Evolutionary conservation across 352 stramenopile genomes (phyloP).

Genomic region (Globisporangium mamillatum): DNA sequence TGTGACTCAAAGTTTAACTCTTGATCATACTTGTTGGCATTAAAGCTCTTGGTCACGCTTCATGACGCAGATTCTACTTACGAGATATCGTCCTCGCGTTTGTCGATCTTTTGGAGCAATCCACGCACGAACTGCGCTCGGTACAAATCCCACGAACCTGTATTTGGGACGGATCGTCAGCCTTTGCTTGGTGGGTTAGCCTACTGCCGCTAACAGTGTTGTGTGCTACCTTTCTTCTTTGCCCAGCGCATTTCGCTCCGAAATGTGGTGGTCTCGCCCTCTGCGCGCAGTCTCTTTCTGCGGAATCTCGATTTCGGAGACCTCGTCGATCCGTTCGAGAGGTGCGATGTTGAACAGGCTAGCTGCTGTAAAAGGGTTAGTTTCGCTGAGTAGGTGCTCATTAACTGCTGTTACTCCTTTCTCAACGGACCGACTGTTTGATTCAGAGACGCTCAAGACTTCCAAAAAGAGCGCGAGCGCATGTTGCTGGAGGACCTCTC

Average conservation of each 20-base stretch:
- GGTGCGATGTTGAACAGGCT: not conserved
- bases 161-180: not conserved
- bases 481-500: constrained; percentile 1
- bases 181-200: not conserved
- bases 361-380: not conserved
- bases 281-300: not conserved
- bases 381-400: not conserved
- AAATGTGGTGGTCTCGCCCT: constrained; percentile 8
- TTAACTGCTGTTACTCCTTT: not conserved
- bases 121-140: constrained; percentile 20
- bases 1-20: not conserved
- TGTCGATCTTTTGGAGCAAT: constrained; percentile 31
- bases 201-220: not conserved
- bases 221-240: not conserved
- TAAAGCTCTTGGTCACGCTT: not conserved
- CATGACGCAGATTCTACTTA: constrained; percentile 7
- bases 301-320: constrained; percentile 8
- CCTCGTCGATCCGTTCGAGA: constrained; percentile 6
- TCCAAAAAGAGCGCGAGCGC: constrained; percentile 5
- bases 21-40: not conserved
- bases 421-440: not conserved
- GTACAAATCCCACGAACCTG: not conserved
- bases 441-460: not conserved
- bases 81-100: constrained; percentile 24
- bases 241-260: constrained; percentile 1